Evolutionary conservation across 2,329 filamentous ascomycete genomes (phyloP).

Genomic region (Calonectria fujianensis): DNA sequence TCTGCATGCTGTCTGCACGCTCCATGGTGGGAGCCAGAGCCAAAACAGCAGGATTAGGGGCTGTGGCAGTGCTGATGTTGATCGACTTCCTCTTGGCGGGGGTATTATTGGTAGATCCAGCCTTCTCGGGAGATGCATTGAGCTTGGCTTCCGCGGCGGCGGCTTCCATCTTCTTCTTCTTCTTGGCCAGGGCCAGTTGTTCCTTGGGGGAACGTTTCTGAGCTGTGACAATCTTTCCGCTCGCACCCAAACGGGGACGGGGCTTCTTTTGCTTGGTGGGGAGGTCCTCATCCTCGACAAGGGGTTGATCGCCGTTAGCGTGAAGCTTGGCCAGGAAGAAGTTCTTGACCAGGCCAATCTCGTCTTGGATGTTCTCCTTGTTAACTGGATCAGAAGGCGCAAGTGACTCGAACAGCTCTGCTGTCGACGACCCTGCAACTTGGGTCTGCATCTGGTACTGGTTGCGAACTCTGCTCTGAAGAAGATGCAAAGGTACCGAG

Average conservation of each 20-base stretch:
- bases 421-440: conserved; percentile 74
- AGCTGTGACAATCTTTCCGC: conserved; percentile 90
- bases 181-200: conserved; percentile 88
- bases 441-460: conserved; percentile 86
- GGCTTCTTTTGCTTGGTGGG: conserved; percentile 92
- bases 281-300: conserved; percentile 95
- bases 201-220: conserved; percentile 89
- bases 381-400: conserved; percentile 85
- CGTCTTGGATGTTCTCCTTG: conserved; percentile 82
- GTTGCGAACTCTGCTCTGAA: conserved; percentile 92
- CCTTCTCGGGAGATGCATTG: conserved; percentile 60
- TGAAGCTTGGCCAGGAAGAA: conserved; percentile 95
- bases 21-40: conserved; percentile 73
- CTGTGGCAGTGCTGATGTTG: conserved; percentile 60
- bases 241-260: conserved; percentile 79
- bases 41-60: conserved; percentile 63
- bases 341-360: conserved; percentile 91
- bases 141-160: conserved; percentile 71
- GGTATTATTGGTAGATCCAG: conserved; percentile 61
- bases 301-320: conserved; percentile 84
- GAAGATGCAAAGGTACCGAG: conserved; percentile 93
- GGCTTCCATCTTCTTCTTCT: conserved; percentile 87
- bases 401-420: conserved; percentile 80
- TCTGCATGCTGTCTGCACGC: conserved; percentile 74
- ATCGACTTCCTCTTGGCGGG: conserved; percentile 73